Evolutionary conservation across 169 alveolate species (phyloP).

Genomic region (Ichthyophthirius multifiliis): DNA sequence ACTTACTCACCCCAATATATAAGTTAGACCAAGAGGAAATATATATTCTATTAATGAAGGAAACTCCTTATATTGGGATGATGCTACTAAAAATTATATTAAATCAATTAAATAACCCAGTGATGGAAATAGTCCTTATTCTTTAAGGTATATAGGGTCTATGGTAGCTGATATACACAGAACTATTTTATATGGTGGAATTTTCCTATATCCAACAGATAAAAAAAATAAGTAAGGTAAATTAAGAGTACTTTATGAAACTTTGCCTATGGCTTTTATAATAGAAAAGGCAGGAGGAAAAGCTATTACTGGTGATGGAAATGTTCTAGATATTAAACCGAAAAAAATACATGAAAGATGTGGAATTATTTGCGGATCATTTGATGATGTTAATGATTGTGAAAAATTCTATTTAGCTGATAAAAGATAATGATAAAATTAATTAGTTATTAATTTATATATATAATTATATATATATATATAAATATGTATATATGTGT

Average conservation of each 20-base stretch:
- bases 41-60: constrained; percentile 74
- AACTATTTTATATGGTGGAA: constrained; percentile 73
- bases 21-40: constrained; percentile 37
- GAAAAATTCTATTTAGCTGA: no score
- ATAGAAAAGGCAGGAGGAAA: constrained; percentile 86
- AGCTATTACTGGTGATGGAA: constrained; percentile 68
- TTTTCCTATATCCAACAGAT: constrained; percentile 68
- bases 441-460: no score
- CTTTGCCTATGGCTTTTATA: constrained; percentile 78
- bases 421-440: no score
- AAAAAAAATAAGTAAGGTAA: constrained; percentile 56
- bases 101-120: constrained; percentile 30
- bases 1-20: constrained; percentile 55
- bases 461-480: no score
- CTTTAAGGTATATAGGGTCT: constrained; percentile 67
- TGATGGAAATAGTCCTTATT: constrained; percentile 20
- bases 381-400: constrained; percentile 46
- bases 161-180: constrained; percentile 76
- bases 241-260: constrained; percentile 81
- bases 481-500: no score
- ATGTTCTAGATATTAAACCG: constrained; percentile 61
- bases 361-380: constrained; percentile 54
- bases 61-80: constrained; percentile 51
- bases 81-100: constrained; percentile 42
- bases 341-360: constrained; percentile 63